Conservation (phyloP, 257 asterid genomes). For the Mentha longifolia region DNA sequence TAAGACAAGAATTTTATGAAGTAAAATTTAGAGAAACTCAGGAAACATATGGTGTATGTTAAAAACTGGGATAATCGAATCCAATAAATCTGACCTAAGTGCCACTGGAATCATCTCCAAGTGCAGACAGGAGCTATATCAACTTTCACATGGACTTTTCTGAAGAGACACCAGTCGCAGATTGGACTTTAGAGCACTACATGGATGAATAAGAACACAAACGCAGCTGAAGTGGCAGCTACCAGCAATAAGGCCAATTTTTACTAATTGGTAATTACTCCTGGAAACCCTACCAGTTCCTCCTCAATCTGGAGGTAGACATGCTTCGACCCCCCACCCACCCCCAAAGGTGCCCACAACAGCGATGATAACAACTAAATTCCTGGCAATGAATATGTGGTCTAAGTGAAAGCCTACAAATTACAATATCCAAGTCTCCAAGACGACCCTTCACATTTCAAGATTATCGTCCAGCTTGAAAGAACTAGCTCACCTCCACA, state of each 20-base stretch:
- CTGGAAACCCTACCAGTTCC: conserved; percentile 15
- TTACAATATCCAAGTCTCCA: background rate
- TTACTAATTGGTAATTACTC: conserved; percentile 5
- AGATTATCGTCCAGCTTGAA: no score
- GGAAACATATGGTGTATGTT: background rate
- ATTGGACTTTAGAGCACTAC: background rate
- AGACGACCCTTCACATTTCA: no score
- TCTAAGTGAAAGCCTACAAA: background rate
- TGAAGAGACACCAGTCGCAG: background rate
- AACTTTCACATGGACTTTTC: background rate
- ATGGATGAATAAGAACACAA: conserved; percentile 10
- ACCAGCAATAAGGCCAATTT: conserved; percentile 7
- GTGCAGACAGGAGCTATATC: background rate
- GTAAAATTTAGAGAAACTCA: background rate
- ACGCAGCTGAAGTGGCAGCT: conserved; percentile 17
- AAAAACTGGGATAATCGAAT: background rate
- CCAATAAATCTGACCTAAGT: no score
- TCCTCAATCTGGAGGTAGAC: background rate
- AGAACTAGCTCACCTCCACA: conserved; percentile 15
- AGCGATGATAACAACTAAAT: background rate
- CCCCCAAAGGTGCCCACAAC: conserved; percentile 19
- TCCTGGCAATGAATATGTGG: no score
- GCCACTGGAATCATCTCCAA: conserved; percentile 24
- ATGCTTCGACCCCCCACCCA: conserved; percentile 1
- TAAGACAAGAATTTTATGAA: background rate